Evolutionary conservation across 1,284 basidiomycete genomes (phyloP), one percentile per base, ranked within the genome.

Genomic region (Marasmius sp.): DNA sequence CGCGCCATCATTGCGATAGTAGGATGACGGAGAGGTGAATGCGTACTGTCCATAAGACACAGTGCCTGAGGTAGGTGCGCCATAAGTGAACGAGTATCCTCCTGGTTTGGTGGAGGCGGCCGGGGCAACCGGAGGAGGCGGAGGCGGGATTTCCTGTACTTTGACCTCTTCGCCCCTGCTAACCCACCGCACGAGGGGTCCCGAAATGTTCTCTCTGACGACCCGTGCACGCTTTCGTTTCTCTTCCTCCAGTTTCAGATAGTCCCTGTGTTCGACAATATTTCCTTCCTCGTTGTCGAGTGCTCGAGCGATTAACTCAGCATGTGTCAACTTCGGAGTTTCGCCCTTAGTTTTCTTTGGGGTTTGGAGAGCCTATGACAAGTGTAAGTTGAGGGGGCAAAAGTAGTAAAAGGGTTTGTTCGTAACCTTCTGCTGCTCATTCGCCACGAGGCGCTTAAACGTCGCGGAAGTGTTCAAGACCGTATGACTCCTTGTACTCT

Each of bases 221-320:
- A 87, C 80, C 36, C 85, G 80, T 53, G 90, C 85, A 57, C 85
- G 82, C 65, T 83, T 85, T 27, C 91, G 85, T 67, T 92, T 92
- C 76, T 94, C 92, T 69, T 93, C 92, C 67, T 95, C 93, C 1
- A 85, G 75, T 59, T 81, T 82, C 34, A 95, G 82, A 68, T 94
- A 95, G 65, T 92, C 83, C 43, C 85, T 80, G 66, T 95, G 88
- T 56, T 92, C 88, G n/a, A 82, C 80, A 22, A 89, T 85, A 68
- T 95, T 95, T 4, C 87, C 86, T 74, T 94, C 92, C 71, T 95
- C 93, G 56, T 88, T 91, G 69, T 94, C 92, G 10, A 95, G 81
- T 0, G 93, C 93, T 14, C 86, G 86, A 1, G 87, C 85, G 58
- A 95, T 91, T 4, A 95, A 81, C 66, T 94, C 90, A 22, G 85